Base-by-base conservation (phyloP, 805 yeast genomes). In the Hanseniaspora lindneri region DNA sequence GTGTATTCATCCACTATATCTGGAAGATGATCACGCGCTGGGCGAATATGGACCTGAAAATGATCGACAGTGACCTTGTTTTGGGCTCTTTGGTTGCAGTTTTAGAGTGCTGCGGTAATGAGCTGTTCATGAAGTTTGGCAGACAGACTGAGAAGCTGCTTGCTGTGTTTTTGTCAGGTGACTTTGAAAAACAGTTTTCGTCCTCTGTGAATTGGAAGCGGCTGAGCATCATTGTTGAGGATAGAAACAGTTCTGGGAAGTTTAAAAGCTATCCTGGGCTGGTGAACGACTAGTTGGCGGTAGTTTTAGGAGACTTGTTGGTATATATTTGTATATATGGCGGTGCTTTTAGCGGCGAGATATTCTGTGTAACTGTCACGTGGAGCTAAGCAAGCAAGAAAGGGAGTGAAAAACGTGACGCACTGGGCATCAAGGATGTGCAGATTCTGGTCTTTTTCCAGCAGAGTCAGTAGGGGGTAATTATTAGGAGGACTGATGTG, bases 31-130 rank as follows among this genome's bases (percentile, higher is more conserved):
- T 82, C n/a, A 80, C 95, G 0, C 67, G 96, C 39, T 61, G 76
- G 44, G 67, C 83, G 37, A 87, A 92, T 63, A 49, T 34, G 33
- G 65, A 72, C 0, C 73, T 77, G 1, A 29, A 58, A 2, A 66
- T 66, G 0, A 60, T 73, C 13, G 58, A 87, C 11, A 67, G 76
- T 0, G 80, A 84, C 54, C 73, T 81, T 1, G 95, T 88, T 60
- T 88, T 71, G 58, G 69, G 77, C 0, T 74, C 81, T 1, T 71
- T 79, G 3, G 80, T 85, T 2, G 75, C 82, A 29, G 88, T 96
- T 96, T 86, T 96, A 95, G 97, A 92, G 54, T 77, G 87, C 4
- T 71, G 81, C 42, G 88, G 83, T 0, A 53, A 55, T 8, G 69
- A 76, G 36, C 75, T 89, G 49, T 47, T 71, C 7, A 58, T 59